Evolutionary conservation across 2,329 filamentous ascomycete genomes (phyloP).

Genomic region (Beauveria caledonica): DNA sequence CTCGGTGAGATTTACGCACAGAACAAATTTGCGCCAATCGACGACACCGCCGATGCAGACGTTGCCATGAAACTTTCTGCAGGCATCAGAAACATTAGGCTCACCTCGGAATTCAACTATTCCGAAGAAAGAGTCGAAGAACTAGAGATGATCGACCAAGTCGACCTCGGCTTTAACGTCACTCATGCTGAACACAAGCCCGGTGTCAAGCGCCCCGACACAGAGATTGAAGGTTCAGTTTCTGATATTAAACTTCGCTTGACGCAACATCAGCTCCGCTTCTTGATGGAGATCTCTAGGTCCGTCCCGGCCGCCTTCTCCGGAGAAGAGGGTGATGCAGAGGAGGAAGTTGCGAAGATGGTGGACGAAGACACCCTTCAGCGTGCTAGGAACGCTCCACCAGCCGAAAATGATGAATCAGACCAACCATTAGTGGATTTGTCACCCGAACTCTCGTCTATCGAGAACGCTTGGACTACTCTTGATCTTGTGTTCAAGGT

Average conservation of each 20-base stretch:
- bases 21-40: constrained; percentile 81
- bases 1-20: constrained; percentile 95
- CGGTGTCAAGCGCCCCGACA: constrained; percentile 73
- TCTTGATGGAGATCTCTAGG: constrained; percentile 76
- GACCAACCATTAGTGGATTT: constrained; percentile 44
- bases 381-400: constrained; percentile 35
- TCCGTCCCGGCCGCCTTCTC: constrained; percentile 84
- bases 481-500: constrained; percentile 88
- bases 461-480: constrained; percentile 76
- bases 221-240: constrained; percentile 85
- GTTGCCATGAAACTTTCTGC: constrained; percentile 84
- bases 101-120: constrained; percentile 88
- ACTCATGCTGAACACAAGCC: constrained; percentile 81
- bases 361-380: constrained; percentile 51
- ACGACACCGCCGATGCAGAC: constrained; percentile 63
- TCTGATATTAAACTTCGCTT: constrained; percentile 86
- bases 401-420: constrained; percentile 21
- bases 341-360: constrained; percentile 67
- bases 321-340: constrained; percentile 55
- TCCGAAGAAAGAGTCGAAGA: constrained; percentile 65
- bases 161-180: constrained; percentile 87
- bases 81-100: constrained; percentile 82
- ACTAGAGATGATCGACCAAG: constrained; percentile 92
- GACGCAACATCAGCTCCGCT: constrained; percentile 85
- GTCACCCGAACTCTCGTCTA: constrained; percentile 61